These are phyloP conservation scores for Fusarium avenaceum DNA, from an alignment of 2,329 filamentous ascomycete species.

Conservation along the genomic window DNA sequence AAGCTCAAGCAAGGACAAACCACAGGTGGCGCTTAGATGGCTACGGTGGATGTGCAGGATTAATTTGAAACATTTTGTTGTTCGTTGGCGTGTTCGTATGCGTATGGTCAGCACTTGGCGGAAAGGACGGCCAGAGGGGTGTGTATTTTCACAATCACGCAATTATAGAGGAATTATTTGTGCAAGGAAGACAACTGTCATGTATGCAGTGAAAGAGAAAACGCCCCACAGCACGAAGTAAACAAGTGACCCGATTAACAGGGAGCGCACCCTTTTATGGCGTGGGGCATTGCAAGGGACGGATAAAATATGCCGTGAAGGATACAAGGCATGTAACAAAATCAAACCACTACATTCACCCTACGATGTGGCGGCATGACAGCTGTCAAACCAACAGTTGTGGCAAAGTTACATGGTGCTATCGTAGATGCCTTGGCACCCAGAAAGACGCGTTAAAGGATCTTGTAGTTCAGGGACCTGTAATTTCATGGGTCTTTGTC, in stretches of 20 bases:
- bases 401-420: neutral
- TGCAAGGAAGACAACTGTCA: neutral
- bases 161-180: neutral
- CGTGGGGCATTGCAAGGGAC: neutral
- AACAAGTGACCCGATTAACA: neutral
- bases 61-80: neutral
- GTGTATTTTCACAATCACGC: neutral
- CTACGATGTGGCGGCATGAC: neutral
- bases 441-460: too few species aligned
- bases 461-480: too few species aligned
- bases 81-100: neutral
- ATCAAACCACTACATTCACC: neutral
- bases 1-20: conserved; percentile 12
- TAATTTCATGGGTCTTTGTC: neutral
- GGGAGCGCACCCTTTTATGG: neutral
- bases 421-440: too few species aligned
- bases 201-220: neutral
- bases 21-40: neutral
- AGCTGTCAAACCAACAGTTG: neutral
- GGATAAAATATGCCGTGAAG: neutral
- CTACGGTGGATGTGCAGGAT: neutral
- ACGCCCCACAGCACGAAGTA: neutral
- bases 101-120: neutral
- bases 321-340: neutral
- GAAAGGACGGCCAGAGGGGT: neutral